These are phyloP conservation scores for Dryadomyces sulphureus DNA, from an alignment of 2,329 filamentous ascomycete species.

Conservation along the genomic window DNA sequence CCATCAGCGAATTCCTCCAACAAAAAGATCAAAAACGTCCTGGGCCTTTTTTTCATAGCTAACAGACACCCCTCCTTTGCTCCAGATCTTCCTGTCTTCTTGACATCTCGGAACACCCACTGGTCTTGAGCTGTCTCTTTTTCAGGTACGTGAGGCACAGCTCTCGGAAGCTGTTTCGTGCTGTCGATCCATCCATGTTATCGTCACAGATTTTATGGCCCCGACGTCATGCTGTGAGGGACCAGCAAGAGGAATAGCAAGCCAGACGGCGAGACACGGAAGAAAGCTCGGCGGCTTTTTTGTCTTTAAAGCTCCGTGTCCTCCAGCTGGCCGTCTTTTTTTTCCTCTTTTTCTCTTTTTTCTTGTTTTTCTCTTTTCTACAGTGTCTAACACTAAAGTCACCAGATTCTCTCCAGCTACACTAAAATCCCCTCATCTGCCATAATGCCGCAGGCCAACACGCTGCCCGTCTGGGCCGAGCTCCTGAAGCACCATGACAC, in stretches of 20 bases:
- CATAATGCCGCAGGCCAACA: conserved; percentile 68
- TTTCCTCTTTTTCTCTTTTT: not conserved
- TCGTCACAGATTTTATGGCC: not conserved
- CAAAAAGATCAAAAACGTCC: not conserved
- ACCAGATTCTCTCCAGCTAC: not conserved
- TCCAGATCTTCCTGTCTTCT: not conserved
- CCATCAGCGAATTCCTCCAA: not conserved
- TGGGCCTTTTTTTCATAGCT: not conserved
- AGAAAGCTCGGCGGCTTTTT: not conserved
- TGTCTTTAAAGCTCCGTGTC: no score
- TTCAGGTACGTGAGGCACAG: conserved; percentile 5
- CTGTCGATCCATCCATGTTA: not conserved
- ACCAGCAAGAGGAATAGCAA: not conserved
- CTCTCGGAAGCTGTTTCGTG: conserved; percentile 6
- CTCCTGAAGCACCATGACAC: conserved; percentile 82
- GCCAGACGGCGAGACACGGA: not conserved
- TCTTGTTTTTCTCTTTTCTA: not conserved
- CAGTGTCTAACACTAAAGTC: not conserved
- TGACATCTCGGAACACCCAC: not conserved
- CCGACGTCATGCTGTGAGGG: conserved; percentile 1
- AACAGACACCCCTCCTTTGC: not conserved
- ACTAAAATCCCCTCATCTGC: not conserved
- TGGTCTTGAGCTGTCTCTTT: not conserved
- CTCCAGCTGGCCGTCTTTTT: no score
- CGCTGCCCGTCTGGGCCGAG: conserved; percentile 74